Evolutionary conservation across 1,284 basidiomycete species (phyloP).

Genomic region (Mycena citricolor): DNA sequence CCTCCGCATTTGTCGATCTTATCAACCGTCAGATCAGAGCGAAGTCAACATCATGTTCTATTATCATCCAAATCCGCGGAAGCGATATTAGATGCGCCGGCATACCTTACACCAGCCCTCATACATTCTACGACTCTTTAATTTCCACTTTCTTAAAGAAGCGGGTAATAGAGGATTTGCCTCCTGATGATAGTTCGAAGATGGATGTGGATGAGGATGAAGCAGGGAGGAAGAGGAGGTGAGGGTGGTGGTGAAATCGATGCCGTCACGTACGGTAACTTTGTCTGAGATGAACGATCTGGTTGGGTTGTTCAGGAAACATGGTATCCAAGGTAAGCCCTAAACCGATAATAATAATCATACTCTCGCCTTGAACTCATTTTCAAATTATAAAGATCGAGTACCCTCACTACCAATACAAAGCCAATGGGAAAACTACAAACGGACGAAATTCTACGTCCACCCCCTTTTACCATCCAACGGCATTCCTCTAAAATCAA

Average conservation of each 20-base stretch:
- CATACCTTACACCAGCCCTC: constrained; percentile 81
- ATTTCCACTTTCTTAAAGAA: constrained; percentile 63
- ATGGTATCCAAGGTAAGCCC: too few species aligned
- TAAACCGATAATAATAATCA: too few species aligned
- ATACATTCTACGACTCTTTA: constrained; percentile 71
- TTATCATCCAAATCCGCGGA: too few species aligned
- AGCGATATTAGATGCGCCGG: too few species aligned
- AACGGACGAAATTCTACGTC: constrained; percentile 7
- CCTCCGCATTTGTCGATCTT: constrained; percentile 37
- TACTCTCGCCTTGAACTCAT: too few species aligned
- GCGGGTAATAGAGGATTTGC: constrained; percentile 27
- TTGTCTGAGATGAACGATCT: constrained; percentile 49
- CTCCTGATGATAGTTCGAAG: constrained; percentile 32
- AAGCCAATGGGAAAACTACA: too few species aligned
- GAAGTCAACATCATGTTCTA: constrained; percentile 55
- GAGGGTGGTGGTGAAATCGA: constrained; percentile 27
- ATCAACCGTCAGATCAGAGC: constrained; percentile 39
- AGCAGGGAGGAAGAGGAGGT: too few species aligned
- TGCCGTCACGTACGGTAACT: constrained; percentile 38
- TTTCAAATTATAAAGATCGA: too few species aligned
- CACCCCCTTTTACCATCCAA: constrained; percentile 11
- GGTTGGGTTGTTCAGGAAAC: constrained; percentile 50
- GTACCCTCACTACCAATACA: constrained; percentile 37
- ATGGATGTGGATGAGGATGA: constrained; percentile 49
- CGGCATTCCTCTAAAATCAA: constrained; percentile 27